A percentile compares a stretch with the other conserved stretches of the same genome.
These are phyloP conservation scores for Fusarium zealandicum DNA, from an alignment of 2,329 filamentous ascomycete genomes.

Conservation along the genomic window DNA sequence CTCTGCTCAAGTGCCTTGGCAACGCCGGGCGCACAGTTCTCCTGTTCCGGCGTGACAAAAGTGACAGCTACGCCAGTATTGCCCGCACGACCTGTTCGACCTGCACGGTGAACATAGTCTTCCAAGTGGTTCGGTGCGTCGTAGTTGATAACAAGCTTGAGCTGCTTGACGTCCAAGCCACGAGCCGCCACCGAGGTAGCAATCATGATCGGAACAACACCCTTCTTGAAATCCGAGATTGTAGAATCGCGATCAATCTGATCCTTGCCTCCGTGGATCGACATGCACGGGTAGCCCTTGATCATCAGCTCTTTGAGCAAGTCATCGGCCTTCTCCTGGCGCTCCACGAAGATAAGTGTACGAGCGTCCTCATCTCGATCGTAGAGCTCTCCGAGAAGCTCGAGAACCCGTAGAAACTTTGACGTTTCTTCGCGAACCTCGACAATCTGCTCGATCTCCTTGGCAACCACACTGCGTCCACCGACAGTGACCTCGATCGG, in stretches of 20 bases:
- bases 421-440: constrained; percentile 82
- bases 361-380: constrained; percentile 88
- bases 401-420: constrained; percentile 85
- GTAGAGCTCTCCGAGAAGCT: constrained; percentile 87
- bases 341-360: constrained; percentile 88
- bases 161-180: constrained; percentile 92
- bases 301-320: constrained; percentile 78
- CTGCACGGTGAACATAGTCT: constrained; percentile 94
- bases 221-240: constrained; percentile 92
- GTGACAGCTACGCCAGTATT: constrained; percentile 96
- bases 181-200: constrained; percentile 95
- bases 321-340: constrained; percentile 88
- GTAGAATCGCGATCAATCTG: constrained; percentile 92
- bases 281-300: constrained; percentile 90
- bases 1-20: constrained; percentile 93
- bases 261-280: constrained; percentile 92
- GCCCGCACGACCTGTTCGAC: constrained; percentile 91
- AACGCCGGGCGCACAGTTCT: constrained; percentile 87
- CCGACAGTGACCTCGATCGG: constrained; percentile 94
- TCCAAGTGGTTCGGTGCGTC: constrained; percentile 94
- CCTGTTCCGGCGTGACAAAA: constrained; percentile 89
- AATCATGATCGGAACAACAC: constrained; percentile 86
- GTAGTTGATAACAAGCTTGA: constrained; percentile 96
- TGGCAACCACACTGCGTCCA: constrained; percentile 84
- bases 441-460: constrained; percentile 91